Conservation (phyloP, 371 early-diverging fungal genomes). For the Cokeromyces recurvatus region DNA sequence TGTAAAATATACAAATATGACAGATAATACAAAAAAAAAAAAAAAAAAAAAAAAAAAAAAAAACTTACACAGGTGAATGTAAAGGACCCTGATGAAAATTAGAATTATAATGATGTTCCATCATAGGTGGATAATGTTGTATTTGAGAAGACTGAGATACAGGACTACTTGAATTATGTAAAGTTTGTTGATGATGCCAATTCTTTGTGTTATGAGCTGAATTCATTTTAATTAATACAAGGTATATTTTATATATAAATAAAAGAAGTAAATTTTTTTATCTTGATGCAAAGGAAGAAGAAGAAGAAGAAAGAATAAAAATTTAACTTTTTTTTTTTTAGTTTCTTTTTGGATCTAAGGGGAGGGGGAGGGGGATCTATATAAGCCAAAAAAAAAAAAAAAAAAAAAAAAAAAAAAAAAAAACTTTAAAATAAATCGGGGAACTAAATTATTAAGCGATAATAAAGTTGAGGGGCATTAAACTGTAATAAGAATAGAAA, state of each 20-base stretch:
- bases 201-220: not conserved
- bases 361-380: too few species aligned
- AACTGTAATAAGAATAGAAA: too few species aligned
- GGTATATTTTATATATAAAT: not conserved
- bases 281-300: too few species aligned
- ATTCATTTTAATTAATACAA: not conserved
- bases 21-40: constrained; percentile 4
- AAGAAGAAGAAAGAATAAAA: not conserved
- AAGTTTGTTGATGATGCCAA: constrained; percentile 11
- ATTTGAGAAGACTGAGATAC: constrained; percentile 20
- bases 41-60: not conserved
- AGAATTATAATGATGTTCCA: constrained; percentile 26
- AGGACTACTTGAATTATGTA: constrained; percentile 21
- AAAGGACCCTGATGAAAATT: constrained; percentile 26
- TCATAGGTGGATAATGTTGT: constrained; percentile 24
- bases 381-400: not conserved
- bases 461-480: constrained; percentile 1
- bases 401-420: not conserved
- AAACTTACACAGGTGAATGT: constrained; percentile 36
- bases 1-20: too few species aligned
- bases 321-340: not conserved
- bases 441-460: not conserved
- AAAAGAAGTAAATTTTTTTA: not conserved
- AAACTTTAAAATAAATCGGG: not conserved
- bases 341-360: not conserved